Base-by-base conservation (phyloP, 2,329 filamentous ascomycete genomes). In the Phialophora expanda region DNA sequence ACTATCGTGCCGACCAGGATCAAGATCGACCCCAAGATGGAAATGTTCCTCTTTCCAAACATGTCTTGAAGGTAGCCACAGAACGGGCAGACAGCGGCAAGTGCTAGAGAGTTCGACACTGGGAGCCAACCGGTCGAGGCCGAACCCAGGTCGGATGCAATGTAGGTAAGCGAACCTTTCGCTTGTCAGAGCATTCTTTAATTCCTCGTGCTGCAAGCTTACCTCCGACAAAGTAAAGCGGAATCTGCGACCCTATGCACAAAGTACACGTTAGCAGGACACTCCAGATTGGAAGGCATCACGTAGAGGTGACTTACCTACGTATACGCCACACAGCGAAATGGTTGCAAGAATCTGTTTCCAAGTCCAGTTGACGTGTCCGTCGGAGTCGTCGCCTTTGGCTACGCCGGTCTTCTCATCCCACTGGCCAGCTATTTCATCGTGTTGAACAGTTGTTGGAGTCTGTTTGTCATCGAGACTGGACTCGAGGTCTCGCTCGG, bases 191-290 rank as follows among this genome's bases (percentile, higher is more conserved):
- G 82, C 77, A 1, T 34, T 34, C 48, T n/a, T 75, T 57, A 86
- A 86, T 20, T 86, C 86, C 83, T n/a, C 26, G 22, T n/a, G 12
- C 11, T 22, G 76, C 74, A 74, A 82, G 80, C 51, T 82, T 80
- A 64, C 65, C 68, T 50, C 68, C 68, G 46, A 68, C 66, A 32
- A 70, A 68, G 38, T 70, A 70, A 9, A 70, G 66, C 6, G 66
- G 66, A 26, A 70, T 68, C 63, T 70, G 68, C 14, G 68, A 70
- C 20, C 68, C 68, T 66, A 83, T 84, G 84, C 84, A 87, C n/a
- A 87, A 76, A 61, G 87, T 84, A 2, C 83, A 82, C 82, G 86
- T 86, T 22, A 61, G 34, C 28, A 57, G n/a, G n/a, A 9, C n/a
- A 20, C 22, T 51, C 41, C 9, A 22, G 9, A 32, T 28, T 38